Evolutionary conservation across 108 stramenopile genomes (phyloP).

Genomic region (Asterionellopsis glacialis): DNA sequence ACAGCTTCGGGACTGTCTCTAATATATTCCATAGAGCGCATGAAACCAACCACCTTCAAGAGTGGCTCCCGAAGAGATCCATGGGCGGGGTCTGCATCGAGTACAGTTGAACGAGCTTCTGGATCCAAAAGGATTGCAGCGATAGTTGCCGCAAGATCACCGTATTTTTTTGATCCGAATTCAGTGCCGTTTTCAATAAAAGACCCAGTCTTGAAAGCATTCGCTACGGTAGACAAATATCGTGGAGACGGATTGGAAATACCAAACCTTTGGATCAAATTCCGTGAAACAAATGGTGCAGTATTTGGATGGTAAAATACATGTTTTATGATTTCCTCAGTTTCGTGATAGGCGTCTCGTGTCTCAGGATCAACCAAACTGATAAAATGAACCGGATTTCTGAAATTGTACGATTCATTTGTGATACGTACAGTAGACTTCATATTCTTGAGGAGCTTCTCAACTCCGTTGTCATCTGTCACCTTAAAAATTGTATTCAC

Average conservation of each 20-base stretch:
- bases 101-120: conserved; percentile 32
- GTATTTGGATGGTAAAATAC: conserved; percentile 45
- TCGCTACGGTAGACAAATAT: conserved; percentile 29
- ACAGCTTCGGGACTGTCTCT: conserved; percentile 17
- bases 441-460: conserved; percentile 20
- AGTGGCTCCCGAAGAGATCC: conserved; percentile 53
- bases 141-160: conserved; percentile 55
- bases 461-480: conserved; percentile 14
- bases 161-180: conserved; percentile 43
- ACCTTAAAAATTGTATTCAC: conserved; percentile 12
- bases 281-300: conserved; percentile 53
- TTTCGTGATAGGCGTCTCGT: conserved; percentile 62
- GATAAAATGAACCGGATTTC: conserved; percentile 60
- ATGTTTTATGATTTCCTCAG: conserved; percentile 64
- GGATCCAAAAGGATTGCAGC: conserved; percentile 53
- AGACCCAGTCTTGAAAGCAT: conserved; percentile 54
- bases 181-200: conserved; percentile 34
- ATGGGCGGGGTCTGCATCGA: conserved; percentile 52
- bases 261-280: conserved; percentile 58
- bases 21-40: conserved; percentile 41
- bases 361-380: conserved; percentile 20
- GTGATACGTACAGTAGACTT: background rate
- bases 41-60: conserved; percentile 39
- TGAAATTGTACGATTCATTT: conserved; percentile 14
- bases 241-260: conserved; percentile 67